These are phyloP conservation scores for Fraxinus angustifolia DNA, from an alignment of 305 asterid species.

Conservation along the genomic window DNA sequence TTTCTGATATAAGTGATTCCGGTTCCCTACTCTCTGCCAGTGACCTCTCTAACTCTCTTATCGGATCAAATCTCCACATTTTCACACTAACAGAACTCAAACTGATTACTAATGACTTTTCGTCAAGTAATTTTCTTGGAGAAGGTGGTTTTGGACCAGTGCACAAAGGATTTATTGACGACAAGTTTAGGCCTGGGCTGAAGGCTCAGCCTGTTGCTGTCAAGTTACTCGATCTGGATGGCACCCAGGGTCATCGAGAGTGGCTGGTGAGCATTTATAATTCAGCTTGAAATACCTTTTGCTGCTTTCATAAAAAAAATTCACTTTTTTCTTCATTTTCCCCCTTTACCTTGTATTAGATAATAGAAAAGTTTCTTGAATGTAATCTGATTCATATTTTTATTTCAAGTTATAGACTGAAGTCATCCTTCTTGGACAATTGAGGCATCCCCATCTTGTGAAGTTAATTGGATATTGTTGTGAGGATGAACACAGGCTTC, in stretches of 20 bases:
- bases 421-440: conserved; percentile 72
- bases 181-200: conserved; percentile 50
- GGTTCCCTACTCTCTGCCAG: conserved; percentile 43
- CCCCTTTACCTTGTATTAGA: not conserved
- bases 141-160: conserved; percentile 84
- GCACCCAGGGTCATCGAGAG: conserved; percentile 64
- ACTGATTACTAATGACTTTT: conserved; percentile 45
- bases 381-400: not conserved
- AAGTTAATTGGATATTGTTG: conserved; percentile 84
- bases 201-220: conserved; percentile 72
- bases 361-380: not conserved
- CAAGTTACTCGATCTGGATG: conserved; percentile 52
- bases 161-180: conserved; percentile 61
- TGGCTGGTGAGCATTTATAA: conserved; percentile 57
- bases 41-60: conserved; percentile 43
- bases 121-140: conserved; percentile 53
- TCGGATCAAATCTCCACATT: conserved; percentile 53
- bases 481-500: conserved; percentile 75
- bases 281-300: not conserved
- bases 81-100: conserved; percentile 49
- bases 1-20: conserved; percentile 48
- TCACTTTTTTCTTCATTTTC: not conserved
- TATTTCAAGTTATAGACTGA: conserved; percentile 46
- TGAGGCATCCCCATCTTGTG: conserved; percentile 77
- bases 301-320: not conserved